A percentile compares a stretch with the other conserved stretches of the same genome.
Evolutionary conservation across 148 eudicot genomes (phyloP).

Genomic region (Cornus florida): DNA sequence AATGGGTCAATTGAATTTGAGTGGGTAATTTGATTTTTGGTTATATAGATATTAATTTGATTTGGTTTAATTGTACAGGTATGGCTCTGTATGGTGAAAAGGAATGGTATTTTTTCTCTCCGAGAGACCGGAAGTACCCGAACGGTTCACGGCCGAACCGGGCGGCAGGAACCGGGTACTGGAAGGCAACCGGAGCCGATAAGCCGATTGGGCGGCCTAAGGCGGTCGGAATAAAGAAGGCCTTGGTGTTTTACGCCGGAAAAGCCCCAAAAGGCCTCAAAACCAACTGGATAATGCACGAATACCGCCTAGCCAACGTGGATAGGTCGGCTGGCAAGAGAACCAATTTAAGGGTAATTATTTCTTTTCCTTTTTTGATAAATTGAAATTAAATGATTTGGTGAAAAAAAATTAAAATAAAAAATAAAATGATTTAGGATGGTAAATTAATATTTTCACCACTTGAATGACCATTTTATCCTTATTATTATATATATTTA

Average conservation of each 20-base stretch:
- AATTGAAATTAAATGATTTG: too few relatives aligned
- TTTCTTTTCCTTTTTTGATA: neutral
- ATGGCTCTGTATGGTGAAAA: slow-evolving; percentile 61
- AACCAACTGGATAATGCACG: slow-evolving; percentile 80
- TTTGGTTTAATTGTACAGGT: slow-evolving; percentile 21
- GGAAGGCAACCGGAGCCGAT: slow-evolving; percentile 79
- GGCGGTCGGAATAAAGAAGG: slow-evolving; percentile 62
- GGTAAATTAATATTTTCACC: neutral
- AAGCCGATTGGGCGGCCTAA: slow-evolving; percentile 61
- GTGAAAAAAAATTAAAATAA: too few relatives aligned
- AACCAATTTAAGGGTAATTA: slow-evolving; percentile 47
- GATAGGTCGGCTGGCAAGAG: slow-evolving; percentile 53
- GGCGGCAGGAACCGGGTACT: slow-evolving; percentile 69
- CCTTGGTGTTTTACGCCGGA: slow-evolving; percentile 67
- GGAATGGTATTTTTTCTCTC: slow-evolving; percentile 76
- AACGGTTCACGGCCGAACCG: slow-evolving; percentile 72
- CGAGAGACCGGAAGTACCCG: slow-evolving; percentile 65
- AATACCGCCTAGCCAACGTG: slow-evolving; percentile 66
- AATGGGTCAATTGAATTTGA: too few relatives aligned
- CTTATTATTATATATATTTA: neutral
- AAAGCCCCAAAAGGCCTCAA: slow-evolving; percentile 60
- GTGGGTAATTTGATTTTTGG: neutral
- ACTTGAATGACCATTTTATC: too few relatives aligned
- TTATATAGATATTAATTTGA: neutral
- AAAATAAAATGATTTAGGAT: too few relatives aligned